phyloP scores from a whole-genome alignment of 106 monocot species.

The Iris macrosiphon region DNA sequence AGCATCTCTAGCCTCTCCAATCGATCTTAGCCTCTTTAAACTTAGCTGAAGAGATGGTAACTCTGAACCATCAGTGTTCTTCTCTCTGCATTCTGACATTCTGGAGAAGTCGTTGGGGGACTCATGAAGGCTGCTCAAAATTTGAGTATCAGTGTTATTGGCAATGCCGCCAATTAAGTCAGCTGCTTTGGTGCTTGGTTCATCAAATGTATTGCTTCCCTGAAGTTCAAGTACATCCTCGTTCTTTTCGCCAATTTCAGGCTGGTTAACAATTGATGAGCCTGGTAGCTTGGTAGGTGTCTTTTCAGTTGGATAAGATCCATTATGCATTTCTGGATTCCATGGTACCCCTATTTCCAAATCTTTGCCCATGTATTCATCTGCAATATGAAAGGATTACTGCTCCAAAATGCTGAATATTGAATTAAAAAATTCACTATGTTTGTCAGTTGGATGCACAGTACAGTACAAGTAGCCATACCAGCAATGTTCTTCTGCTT shows the following conservation, averaged over 20 bases:
- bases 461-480: constrained; percentile 16
- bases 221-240: constrained; percentile 6
- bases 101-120: constrained; percentile 19
- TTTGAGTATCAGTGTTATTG: constrained; percentile 11
- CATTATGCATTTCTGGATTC: constrained; percentile 10
- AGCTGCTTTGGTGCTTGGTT: constrained; percentile 19
- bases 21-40: constrained; percentile 61
- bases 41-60: constrained; percentile 58
- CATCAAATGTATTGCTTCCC: constrained; percentile 11
- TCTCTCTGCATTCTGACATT: constrained; percentile 42
- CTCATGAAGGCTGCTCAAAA: constrained; percentile 1
- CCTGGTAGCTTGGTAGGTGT: constrained; percentile 16
- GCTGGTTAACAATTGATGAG: constrained; percentile 13
- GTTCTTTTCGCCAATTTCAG: constrained; percentile 17
- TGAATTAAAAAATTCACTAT: not conserved
- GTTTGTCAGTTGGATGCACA: not conserved
- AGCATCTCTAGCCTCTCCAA: constrained; percentile 20
- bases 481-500: constrained; percentile 40
- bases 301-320: constrained; percentile 23
- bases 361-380: constrained; percentile 54
- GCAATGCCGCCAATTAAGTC: constrained; percentile 30
- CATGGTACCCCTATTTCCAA: constrained; percentile 36
- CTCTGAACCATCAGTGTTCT: constrained; percentile 21
- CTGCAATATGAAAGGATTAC: constrained; percentile 21
- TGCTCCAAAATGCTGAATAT: constrained; percentile 2